These are phyloP conservation scores for Batkoa obscura DNA, from an alignment of 371 early-diverging fungal species.

Conservation along the genomic window DNA sequence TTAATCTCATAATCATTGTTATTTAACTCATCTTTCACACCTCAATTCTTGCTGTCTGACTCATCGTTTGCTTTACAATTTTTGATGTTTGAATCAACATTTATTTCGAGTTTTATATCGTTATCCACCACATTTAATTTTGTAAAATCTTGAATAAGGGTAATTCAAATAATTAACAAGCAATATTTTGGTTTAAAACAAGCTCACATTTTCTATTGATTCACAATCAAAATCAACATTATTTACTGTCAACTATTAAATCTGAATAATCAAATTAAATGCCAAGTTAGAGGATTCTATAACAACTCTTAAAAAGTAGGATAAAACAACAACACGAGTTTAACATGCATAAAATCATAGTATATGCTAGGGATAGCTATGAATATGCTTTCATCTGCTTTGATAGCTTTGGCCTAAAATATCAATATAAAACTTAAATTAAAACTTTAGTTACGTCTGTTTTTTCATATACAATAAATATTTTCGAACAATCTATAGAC, in stretches of 20 bases:
- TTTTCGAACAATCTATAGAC: neutral
- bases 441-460: neutral
- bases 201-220: neutral
- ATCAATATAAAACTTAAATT: neutral
- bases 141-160: neutral
- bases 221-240: neutral
- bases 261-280: neutral
- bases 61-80: no score
- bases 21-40: no score
- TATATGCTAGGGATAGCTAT: neutral
- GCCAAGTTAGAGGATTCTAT: neutral
- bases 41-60: no score
- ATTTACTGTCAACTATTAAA: neutral
- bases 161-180: neutral
- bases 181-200: no score
- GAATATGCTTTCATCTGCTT: neutral
- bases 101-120: no score
- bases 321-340: neutral
- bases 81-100: no score
- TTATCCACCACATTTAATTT: neutral
- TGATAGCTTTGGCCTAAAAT: neutral
- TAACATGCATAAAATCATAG: neutral
- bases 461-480: neutral
- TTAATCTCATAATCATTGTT: no score
- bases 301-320: neutral